phyloP scores from a whole-genome alignment of 2,329 filamentous ascomycete genomes.

The Fusarium metavorans region DNA sequence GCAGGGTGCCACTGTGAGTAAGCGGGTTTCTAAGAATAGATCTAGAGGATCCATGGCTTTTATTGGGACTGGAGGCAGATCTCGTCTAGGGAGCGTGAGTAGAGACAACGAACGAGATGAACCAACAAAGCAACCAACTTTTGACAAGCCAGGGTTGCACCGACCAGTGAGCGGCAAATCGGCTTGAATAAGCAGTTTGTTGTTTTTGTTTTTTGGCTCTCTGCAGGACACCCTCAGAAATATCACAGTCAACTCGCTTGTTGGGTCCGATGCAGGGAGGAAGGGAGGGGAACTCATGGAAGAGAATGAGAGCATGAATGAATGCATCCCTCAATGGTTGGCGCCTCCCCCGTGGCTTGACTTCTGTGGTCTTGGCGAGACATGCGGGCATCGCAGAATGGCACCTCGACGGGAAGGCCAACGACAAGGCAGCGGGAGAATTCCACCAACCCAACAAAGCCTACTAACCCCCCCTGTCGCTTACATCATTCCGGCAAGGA shows the following conservation, averaged over 20 bases:
- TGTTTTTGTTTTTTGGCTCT: not conserved
- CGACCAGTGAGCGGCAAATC: not conserved
- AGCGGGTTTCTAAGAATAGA: slow-evolving; percentile 32
- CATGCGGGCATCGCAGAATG: slow-evolving; percentile 11
- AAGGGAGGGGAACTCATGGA: not conserved
- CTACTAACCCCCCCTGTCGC: not conserved
- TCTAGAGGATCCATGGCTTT: not conserved
- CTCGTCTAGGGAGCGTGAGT: slow-evolving; percentile 7
- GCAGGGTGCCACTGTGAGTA: not conserved
- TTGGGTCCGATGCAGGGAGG: not conserved
- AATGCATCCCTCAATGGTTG: slow-evolving; percentile 10
- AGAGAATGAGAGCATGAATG: not conserved
- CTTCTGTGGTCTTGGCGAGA: slow-evolving; percentile 5
- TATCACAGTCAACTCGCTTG: not conserved
- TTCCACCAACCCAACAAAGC: not conserved
- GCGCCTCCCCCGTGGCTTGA: slow-evolving; percentile 6
- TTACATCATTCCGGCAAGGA: not conserved
- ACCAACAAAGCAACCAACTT: slow-evolving; percentile 3
- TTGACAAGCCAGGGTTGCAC: slow-evolving; percentile 20
- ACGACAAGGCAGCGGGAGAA: not conserved
- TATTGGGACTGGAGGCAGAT: slow-evolving; percentile 2
- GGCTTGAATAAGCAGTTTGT: not conserved
- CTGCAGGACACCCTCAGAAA: not conserved
- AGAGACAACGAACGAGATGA: slow-evolving; percentile 9
- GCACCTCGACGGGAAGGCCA: slow-evolving; percentile 10